A percentile compares a stretch with the other conserved stretches of the same genome.
Evolutionary conservation across 192 early-diverging fungal genomes (phyloP).

Genomic region (Lobosporangium transversale): DNA sequence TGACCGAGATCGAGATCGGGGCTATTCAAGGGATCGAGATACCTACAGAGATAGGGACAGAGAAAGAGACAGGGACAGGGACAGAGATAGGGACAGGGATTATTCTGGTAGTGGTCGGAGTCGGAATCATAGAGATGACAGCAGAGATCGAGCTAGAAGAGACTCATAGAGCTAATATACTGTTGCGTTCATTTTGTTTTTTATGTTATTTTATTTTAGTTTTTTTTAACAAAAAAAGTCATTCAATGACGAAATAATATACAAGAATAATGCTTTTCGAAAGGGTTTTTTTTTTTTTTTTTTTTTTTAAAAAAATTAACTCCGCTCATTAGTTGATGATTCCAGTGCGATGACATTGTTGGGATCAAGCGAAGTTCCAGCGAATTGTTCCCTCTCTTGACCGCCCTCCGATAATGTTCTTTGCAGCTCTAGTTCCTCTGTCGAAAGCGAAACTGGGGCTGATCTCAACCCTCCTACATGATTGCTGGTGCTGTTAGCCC

Average conservation of each 20-base stretch:
- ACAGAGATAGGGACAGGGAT: conserved; percentile 13
- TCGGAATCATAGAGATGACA: conserved; percentile 13
- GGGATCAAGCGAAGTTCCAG: no score
- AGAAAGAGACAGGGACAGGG: no score
- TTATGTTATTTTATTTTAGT: background rate
- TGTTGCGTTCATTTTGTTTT: no score
- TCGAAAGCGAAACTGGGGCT: no score
- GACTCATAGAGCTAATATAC: no score
- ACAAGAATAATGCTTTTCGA: background rate
- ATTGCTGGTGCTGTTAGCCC: no score
- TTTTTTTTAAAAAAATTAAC: conserved; percentile 1
- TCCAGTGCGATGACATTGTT: background rate
- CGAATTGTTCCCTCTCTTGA: no score
- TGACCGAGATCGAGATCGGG: background rate
- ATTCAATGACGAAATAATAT: background rate
- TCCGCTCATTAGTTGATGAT: no score
- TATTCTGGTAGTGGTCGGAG: conserved; percentile 4
- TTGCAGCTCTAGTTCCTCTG: no score
- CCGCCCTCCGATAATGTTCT: no score
- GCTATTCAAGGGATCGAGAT: background rate
- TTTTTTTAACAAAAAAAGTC: background rate
- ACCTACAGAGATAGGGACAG: conserved; percentile 4
- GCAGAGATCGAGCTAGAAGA: background rate
- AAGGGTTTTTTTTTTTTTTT: background rate
- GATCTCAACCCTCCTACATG: conserved; percentile 20